These are phyloP conservation scores for Strobilomyces confusus DNA, from an alignment of 768 basidiomycete genomes.

Conservation along the genomic window DNA sequence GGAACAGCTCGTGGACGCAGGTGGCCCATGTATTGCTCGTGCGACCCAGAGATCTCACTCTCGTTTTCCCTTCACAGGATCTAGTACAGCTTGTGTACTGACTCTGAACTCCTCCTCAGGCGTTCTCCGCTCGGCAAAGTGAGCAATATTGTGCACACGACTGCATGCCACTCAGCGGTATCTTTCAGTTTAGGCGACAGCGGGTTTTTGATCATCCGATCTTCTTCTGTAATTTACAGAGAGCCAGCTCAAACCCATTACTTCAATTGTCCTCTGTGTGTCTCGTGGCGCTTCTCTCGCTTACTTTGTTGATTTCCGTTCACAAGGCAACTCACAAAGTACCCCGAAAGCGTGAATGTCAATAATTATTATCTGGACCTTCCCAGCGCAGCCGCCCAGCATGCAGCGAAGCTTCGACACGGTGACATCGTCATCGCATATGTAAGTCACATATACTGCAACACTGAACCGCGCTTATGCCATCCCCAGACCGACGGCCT, in stretches of 20 bases:
- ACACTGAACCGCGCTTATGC: slow-evolving; percentile 2
- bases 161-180: slow-evolving; percentile 4
- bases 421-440: slow-evolving; percentile 52
- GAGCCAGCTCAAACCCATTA: slow-evolving; percentile 32
- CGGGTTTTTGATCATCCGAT: slow-evolving; percentile 68
- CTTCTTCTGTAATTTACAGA: slow-evolving; percentile 56
- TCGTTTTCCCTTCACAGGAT: slow-evolving; percentile 45
- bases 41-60: background rate
- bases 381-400: slow-evolving; percentile 41
- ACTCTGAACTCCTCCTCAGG: slow-evolving; percentile 75
- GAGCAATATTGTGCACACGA: slow-evolving; percentile 21
- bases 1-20: slow-evolving; percentile 56
- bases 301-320: background rate
- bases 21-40: slow-evolving; percentile 30
- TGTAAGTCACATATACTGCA: slow-evolving; percentile 28
- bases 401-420: slow-evolving; percentile 46
- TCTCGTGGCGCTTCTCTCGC: background rate
- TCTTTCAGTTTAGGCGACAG: slow-evolving; percentile 68
- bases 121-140: slow-evolving; percentile 75
- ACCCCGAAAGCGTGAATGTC: slow-evolving; percentile 26
- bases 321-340: slow-evolving; percentile 32
- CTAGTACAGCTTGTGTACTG: slow-evolving; percentile 78
- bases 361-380: slow-evolving; percentile 29
- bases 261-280: slow-evolving; percentile 33
- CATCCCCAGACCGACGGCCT: slow-evolving; percentile 48